Percentiles rank a stretch among this genome's conserved stretches.
These are phyloP conservation scores for Glycine tomentella DNA, from an alignment of 306 rosid species.

Conservation along the genomic window DNA sequence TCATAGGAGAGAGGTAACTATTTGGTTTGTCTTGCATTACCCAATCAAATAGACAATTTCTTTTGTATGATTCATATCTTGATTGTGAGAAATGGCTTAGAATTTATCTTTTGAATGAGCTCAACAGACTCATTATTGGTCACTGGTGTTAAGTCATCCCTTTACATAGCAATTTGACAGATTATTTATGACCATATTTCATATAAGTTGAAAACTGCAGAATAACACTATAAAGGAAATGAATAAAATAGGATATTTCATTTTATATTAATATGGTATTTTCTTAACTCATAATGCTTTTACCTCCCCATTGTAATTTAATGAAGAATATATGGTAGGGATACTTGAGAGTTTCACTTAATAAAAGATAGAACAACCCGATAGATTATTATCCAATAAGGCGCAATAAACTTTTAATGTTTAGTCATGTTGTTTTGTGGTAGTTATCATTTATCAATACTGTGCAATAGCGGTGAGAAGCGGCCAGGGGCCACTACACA, in stretches of 20 bases:
- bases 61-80: constrained; percentile 16
- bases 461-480: too few species aligned
- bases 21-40: constrained; percentile 31
- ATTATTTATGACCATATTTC: constrained; percentile 8
- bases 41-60: neutral
- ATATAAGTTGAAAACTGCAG: neutral
- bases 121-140: neutral
- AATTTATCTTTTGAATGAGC: constrained; percentile 2
- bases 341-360: neutral
- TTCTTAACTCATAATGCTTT: neutral
- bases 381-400: constrained; percentile 7
- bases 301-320: neutral
- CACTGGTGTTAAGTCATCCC: neutral
- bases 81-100: neutral
- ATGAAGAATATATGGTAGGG: constrained; percentile 7
- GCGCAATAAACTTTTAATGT: too few species aligned
- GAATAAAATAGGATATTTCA: neutral
- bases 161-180: neutral
- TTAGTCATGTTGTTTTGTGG: too few species aligned
- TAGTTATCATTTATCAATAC: too few species aligned
- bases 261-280: constrained; percentile 2
- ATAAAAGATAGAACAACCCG: neutral
- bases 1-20: constrained; percentile 85
- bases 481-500: too few species aligned
- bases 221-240: neutral